Percentiles rank a stretch among this genome's conserved stretches.
Conservation (phyloP, 805 yeast species). For the Cyberlindnera veronae region DNA sequence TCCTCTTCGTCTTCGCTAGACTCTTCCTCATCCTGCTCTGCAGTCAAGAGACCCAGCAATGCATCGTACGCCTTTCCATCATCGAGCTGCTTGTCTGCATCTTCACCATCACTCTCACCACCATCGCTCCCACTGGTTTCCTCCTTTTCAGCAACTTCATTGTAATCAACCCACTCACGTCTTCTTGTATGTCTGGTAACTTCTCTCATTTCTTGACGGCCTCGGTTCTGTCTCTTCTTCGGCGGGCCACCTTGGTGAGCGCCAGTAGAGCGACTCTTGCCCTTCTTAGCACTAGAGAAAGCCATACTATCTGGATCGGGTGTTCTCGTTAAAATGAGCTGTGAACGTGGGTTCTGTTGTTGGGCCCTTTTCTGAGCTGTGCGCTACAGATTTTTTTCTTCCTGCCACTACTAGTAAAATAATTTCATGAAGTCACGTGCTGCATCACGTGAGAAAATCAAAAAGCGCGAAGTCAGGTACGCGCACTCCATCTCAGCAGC, state of each 20-base stretch:
- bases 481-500: too few species aligned
- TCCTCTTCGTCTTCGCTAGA: constrained; percentile 9
- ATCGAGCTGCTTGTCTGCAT: constrained; percentile 16
- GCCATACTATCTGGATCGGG: too few species aligned
- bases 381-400: too few species aligned
- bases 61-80: constrained; percentile 58
- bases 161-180: constrained; percentile 15
- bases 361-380: too few species aligned
- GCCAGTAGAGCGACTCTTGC: neutral
- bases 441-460: too few species aligned
- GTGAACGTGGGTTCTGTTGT: too few species aligned
- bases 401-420: too few species aligned
- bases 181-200: constrained; percentile 55
- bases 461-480: too few species aligned
- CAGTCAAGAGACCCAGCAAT: constrained; percentile 53
- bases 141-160: constrained; percentile 20
- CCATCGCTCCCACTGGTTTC: constrained; percentile 16
- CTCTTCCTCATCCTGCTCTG: constrained; percentile 32
- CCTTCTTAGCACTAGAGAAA: too few species aligned
- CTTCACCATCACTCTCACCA: constrained; percentile 19
- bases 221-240: constrained; percentile 34
- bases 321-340: too few species aligned
- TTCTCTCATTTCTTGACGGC: constrained; percentile 58
- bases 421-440: too few species aligned
- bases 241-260: constrained; percentile 3